These are phyloP conservation scores for Periconia sp. DNA, from an alignment of 2,329 filamentous ascomycete genomes.

Conservation along the genomic window DNA sequence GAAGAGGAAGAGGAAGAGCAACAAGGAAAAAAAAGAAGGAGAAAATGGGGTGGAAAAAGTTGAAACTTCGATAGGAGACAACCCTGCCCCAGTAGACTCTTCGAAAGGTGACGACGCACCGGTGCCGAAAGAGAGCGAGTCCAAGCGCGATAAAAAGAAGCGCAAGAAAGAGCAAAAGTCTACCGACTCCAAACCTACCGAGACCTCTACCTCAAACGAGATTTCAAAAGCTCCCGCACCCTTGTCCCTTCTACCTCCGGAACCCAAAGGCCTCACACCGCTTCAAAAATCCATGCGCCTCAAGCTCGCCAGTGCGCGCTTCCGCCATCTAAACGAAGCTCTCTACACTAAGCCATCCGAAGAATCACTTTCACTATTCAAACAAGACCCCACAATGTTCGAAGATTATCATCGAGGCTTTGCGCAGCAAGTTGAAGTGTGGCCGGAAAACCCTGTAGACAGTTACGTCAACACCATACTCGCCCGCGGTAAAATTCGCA, in stretches of 20 bases:
- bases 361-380: slow-evolving; percentile 81
- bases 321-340: slow-evolving; percentile 95
- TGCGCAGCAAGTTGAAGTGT: slow-evolving; percentile 89
- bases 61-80: slow-evolving; percentile 27
- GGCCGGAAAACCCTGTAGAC: slow-evolving; percentile 96
- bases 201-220: slow-evolving; percentile 6
- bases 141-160: slow-evolving; percentile 40
- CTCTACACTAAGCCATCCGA: slow-evolving; percentile 89
- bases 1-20: slow-evolving; percentile 34
- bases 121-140: slow-evolving; percentile 18
- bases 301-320: slow-evolving; percentile 92
- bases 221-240: slow-evolving; percentile 38
- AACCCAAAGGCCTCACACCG: slow-evolving; percentile 73
- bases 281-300: slow-evolving; percentile 92
- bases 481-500: slow-evolving; percentile 61
- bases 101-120: background rate
- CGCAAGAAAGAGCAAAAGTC: slow-evolving; percentile 36
- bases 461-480: slow-evolving; percentile 75
- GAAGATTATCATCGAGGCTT: slow-evolving; percentile 96
- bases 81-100: slow-evolving; percentile 20
- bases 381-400: slow-evolving; percentile 87
- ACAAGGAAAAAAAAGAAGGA: slow-evolving; percentile 25
- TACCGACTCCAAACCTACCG: slow-evolving; percentile 10
- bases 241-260: slow-evolving; percentile 31
- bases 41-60: slow-evolving; percentile 18